A percentile compares a stretch with the other conserved stretches of the same genome.
These are phyloP conservation scores for Asterionellopsis glacialis DNA, from an alignment of 108 stramenopile species.

Conservation along the genomic window DNA sequence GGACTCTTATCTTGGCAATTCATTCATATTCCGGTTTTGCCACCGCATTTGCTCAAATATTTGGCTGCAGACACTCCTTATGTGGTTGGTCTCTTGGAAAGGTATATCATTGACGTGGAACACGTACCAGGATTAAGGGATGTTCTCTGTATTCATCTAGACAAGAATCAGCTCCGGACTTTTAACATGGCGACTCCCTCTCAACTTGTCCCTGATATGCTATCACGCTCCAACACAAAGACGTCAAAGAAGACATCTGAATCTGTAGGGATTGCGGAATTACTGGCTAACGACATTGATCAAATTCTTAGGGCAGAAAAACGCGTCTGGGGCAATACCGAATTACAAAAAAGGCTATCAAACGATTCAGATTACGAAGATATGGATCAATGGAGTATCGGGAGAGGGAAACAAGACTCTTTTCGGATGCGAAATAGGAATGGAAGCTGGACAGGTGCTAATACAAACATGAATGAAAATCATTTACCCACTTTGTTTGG, in stretches of 20 bases:
- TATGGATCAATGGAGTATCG: not conserved
- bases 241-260: not conserved
- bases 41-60: conserved; percentile 33
- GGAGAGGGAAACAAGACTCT: not conserved
- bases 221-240: not conserved
- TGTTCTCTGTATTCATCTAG: conserved; percentile 41
- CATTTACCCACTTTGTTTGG: conserved; percentile 7
- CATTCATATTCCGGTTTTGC: conserved; percentile 37
- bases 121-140: conserved; percentile 6
- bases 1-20: conserved; percentile 30
- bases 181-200: conserved; percentile 21
- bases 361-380: not conserved
- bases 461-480: conserved; percentile 10
- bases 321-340: not conserved
- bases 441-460: conserved; percentile 4
- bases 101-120: conserved; percentile 14
- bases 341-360: not conserved
- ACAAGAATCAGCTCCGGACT: conserved; percentile 16
- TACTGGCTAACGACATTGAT: conserved; percentile 4
- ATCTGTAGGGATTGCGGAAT: not conserved
- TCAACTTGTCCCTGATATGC: conserved; percentile 30
- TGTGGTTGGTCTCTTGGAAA: conserved; percentile 34
- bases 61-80: conserved; percentile 28
- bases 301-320: conserved; percentile 3
- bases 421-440: not conserved